phyloP scores from a whole-genome alignment of 1,139 yeast genomes.

The Protomyces inouyei region DNA sequence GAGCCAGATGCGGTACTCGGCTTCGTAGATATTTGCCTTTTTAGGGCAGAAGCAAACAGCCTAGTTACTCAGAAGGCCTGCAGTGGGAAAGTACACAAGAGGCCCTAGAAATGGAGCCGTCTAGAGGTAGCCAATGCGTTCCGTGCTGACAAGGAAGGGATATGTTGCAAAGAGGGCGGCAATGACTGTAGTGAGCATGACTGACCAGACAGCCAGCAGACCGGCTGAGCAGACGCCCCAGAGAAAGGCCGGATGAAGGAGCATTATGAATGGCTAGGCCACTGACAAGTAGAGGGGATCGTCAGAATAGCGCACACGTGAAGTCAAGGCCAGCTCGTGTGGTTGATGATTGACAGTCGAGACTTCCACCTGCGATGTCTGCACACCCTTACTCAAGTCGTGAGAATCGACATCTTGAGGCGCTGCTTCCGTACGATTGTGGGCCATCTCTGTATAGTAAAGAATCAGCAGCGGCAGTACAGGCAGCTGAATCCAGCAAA shows the following conservation, averaged over 20 bases:
- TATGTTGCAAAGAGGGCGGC: slow-evolving; percentile 32
- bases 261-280: slow-evolving; percentile 31
- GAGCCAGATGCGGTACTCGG: slow-evolving; percentile 49
- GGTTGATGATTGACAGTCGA: slow-evolving; percentile 1
- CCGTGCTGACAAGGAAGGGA: slow-evolving; percentile 30
- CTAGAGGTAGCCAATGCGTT: slow-evolving; percentile 31
- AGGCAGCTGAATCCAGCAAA: slow-evolving; percentile 28
- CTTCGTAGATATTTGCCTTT: slow-evolving; percentile 49
- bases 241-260: slow-evolving; percentile 30
- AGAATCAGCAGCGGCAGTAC: slow-evolving; percentile 28
- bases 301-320: slow-evolving; percentile 29
- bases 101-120: slow-evolving; percentile 32
- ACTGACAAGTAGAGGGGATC: slow-evolving; percentile 30
- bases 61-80: slow-evolving; percentile 31
- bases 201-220: slow-evolving; percentile 33
- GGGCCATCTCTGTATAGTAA: slow-evolving; percentile 32
- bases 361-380: background rate
- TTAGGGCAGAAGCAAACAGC: slow-evolving; percentile 35
- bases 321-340: slow-evolving; percentile 28
- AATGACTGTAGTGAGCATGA: slow-evolving; percentile 32
- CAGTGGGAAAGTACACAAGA: slow-evolving; percentile 30
- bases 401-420: background rate
- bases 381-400: background rate
- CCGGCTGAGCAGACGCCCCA: slow-evolving; percentile 33
- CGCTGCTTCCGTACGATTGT: slow-evolving; percentile 24